phyloP scores from a whole-genome alignment of 495 filamentous ascomycete species.

The Eremomyces bilateralis region DNA sequence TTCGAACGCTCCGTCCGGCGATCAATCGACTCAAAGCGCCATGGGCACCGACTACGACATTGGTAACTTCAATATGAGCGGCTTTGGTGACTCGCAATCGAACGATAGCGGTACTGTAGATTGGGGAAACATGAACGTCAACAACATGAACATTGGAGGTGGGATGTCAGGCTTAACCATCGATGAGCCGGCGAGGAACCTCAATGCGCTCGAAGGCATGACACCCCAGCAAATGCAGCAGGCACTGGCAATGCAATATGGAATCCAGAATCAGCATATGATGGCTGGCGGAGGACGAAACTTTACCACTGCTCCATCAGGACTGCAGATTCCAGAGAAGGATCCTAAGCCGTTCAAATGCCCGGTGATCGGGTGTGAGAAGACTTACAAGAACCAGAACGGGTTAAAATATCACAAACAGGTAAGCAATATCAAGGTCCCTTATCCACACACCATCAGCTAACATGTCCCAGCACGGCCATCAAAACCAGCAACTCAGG shows the following conservation, averaged over 20 bases:
- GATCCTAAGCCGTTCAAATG: slow-evolving; percentile 94
- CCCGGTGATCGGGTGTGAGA: slow-evolving; percentile 95
- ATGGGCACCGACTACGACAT: slow-evolving; percentile 37
- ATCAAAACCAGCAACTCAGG: slow-evolving; percentile 86
- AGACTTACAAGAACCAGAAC: slow-evolving; percentile 99
- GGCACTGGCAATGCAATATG: too few relatives aligned
- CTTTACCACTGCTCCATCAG: slow-evolving; percentile 13
- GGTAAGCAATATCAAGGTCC: slow-evolving; percentile 25
- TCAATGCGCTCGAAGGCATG: slow-evolving; percentile 48
- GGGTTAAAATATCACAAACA: slow-evolving; percentile 75
- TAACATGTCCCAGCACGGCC: slow-evolving; percentile 43
- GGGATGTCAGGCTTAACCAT: slow-evolving; percentile 57
- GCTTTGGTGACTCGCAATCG: too few relatives aligned
- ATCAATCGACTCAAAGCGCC: slow-evolving; percentile 55
- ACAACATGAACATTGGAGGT: slow-evolving; percentile 24
- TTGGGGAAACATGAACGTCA: slow-evolving; percentile 11
- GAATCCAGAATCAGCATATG: slow-evolving; percentile 54
- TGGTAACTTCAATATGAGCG: slow-evolving; percentile 5
- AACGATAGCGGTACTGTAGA: slow-evolving; percentile 11
- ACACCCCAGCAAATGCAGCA: slow-evolving; percentile 49
- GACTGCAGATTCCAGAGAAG: too few relatives aligned
- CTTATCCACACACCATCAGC: background rate
- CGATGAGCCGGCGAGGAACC: slow-evolving; percentile 81
- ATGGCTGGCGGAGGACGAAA: slow-evolving; percentile 27
- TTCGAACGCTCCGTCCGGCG: slow-evolving; percentile 18